Conservation (phyloP, 345 rosid genomes). For the Physaria fendleri region DNA sequence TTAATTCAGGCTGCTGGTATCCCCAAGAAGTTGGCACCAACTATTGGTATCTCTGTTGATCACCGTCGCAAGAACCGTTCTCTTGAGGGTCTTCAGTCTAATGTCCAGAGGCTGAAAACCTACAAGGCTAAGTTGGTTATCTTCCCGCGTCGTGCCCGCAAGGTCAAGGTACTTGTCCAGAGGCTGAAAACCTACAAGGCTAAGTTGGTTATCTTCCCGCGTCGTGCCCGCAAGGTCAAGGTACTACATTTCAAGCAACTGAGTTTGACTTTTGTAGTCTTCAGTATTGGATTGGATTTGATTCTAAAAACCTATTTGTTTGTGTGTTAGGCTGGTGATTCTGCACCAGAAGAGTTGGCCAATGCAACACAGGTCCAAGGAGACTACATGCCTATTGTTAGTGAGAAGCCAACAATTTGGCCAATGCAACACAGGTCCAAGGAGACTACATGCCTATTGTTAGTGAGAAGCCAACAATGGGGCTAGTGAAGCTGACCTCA, state of each 20-base stretch:
- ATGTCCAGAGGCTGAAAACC: conserved; percentile 80
- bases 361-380: conserved; percentile 79
- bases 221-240: conserved; percentile 64
- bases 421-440: conserved; percentile 79
- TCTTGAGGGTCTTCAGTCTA: conserved; percentile 59
- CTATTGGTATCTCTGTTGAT: conserved; percentile 68
- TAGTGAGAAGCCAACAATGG: conserved; percentile 58
- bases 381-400: conserved; percentile 51
- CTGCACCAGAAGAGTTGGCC: conserved; percentile 75
- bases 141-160: conserved; percentile 74
- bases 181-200: conserved; percentile 88
- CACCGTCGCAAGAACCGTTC: conserved; percentile 69
- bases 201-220: conserved; percentile 78
- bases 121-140: conserved; percentile 82
- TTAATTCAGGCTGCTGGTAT: conserved; percentile 33
- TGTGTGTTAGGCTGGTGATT: conserved; percentile 70
- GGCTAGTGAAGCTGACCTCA: conserved; percentile 63
- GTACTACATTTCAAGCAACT: conserved; percentile 18
- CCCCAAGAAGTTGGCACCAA: conserved; percentile 71
- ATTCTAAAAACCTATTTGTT: neutral
- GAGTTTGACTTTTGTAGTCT: neutral
- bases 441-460: conserved; percentile 61
- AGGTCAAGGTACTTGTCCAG: conserved; percentile 75
- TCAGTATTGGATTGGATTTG: neutral
- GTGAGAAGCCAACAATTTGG: conserved; percentile 63